Percentiles rank a stretch among this genome's conserved stretches.
These are phyloP conservation scores for Elaeis guineensis DNA, from an alignment of 176 grass and related monocot species.

Conservation along the genomic window DNA sequence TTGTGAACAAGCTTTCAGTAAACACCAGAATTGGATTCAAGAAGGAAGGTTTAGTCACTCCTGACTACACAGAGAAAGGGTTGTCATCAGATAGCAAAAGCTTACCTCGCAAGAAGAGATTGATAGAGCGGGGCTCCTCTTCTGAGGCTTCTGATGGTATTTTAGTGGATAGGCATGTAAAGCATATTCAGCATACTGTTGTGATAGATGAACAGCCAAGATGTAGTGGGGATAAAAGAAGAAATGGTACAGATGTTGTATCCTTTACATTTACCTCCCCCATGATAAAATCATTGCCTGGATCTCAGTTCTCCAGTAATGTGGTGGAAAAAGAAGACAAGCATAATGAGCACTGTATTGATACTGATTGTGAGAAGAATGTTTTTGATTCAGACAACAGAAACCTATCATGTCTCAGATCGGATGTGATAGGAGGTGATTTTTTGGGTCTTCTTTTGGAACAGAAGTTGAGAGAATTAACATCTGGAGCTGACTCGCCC, in stretches of 20 bases:
- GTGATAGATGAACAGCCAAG: conserved; percentile 59
- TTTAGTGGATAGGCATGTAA: conserved; percentile 18
- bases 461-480: conserved; percentile 66
- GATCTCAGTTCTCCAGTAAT: conserved; percentile 13
- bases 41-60: conserved; percentile 38
- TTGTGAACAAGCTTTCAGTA: conserved; percentile 38
- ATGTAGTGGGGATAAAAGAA: conserved; percentile 37
- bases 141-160: conserved; percentile 11
- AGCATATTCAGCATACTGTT: conserved; percentile 44
- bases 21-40: conserved; percentile 34
- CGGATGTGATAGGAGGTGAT: conserved; percentile 53
- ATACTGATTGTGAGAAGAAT: conserved; percentile 26
- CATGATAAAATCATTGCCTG: conserved; percentile 40
- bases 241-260: conserved; percentile 56
- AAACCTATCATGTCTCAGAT: conserved; percentile 27
- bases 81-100: conserved; percentile 57
- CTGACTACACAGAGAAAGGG: conserved; percentile 37
- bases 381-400: conserved; percentile 26
- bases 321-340: conserved; percentile 28
- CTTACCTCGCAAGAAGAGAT: conserved; percentile 75
- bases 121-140: conserved; percentile 49
- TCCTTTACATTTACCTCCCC: conserved; percentile 87
- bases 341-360: conserved; percentile 21
- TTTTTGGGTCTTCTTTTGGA: conserved; percentile 73
- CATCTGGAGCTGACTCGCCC: conserved; percentile 31